phyloP scores from a whole-genome alignment of 805 yeast species.

The Yamadazyma sp. region DNA sequence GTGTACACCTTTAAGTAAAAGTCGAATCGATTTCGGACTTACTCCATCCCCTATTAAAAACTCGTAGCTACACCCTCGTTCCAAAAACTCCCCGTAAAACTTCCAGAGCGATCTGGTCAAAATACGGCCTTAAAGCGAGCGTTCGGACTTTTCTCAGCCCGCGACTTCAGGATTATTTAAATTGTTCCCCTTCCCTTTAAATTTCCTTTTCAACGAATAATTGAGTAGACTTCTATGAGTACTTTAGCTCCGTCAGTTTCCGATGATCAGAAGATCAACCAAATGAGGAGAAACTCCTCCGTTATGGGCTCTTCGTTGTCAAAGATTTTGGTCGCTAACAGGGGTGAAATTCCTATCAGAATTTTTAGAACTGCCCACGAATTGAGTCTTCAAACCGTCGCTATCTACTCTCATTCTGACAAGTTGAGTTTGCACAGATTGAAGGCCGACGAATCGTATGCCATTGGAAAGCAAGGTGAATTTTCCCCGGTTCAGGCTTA shows the following conservation, averaged over 20 bases:
- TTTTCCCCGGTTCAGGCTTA: slow-evolving; percentile 95
- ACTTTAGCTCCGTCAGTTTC: slow-evolving; percentile 10
- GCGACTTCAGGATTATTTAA: slow-evolving; percentile 5
- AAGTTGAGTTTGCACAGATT: slow-evolving; percentile 90
- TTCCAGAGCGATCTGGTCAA: neutral
- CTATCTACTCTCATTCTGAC: slow-evolving; percentile 95
- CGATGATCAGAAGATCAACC: slow-evolving; percentile 29
- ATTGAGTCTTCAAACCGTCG: slow-evolving; percentile 94
- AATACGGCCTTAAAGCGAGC: slow-evolving; percentile 1
- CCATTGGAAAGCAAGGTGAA: slow-evolving; percentile 85
- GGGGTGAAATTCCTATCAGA: slow-evolving; percentile 84
- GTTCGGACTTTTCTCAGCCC: slow-evolving; percentile 6
- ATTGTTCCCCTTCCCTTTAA: slow-evolving; percentile 5
- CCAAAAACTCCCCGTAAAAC: neutral
- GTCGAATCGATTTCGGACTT: slow-evolving; percentile 1
- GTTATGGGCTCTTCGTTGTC: slow-evolving; percentile 44
- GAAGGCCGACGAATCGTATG: slow-evolving; percentile 92
- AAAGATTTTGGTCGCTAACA: slow-evolving; percentile 76
- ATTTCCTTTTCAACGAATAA: neutral
- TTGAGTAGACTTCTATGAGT: slow-evolving; percentile 7
- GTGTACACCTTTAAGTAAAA: neutral
- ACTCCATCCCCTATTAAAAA: neutral
- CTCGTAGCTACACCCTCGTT: neutral
- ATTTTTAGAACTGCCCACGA: slow-evolving; percentile 98
- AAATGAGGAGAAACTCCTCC: slow-evolving; percentile 43